These are phyloP conservation scores for Monosporascus ibericus DNA, from an alignment of 2,329 filamentous ascomycete genomes.

Conservation along the genomic window DNA sequence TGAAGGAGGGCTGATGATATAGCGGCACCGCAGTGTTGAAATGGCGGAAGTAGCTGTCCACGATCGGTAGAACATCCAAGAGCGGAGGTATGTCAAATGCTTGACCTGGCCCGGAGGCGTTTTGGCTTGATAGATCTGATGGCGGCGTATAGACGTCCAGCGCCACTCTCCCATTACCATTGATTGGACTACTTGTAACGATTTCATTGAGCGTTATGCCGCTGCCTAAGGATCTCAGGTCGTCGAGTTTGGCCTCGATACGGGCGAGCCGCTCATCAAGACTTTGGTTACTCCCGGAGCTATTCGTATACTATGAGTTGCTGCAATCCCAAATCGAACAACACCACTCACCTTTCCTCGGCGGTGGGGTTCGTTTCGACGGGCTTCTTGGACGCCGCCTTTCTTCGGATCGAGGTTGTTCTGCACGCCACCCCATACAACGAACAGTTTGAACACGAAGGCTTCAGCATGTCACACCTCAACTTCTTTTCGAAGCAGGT, in stretches of 20 bases:
- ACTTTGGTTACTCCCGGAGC: slow-evolving; percentile 2
- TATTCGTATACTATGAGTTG: background rate
- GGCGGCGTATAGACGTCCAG: no score
- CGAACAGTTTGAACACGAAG: slow-evolving; percentile 36
- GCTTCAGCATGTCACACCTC: slow-evolving; percentile 39
- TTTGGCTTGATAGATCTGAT: background rate
- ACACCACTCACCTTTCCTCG: background rate
- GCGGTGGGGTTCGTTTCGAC: slow-evolving; percentile 4
- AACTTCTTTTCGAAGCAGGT: slow-evolving; percentile 41
- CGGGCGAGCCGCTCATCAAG: slow-evolving; percentile 20
- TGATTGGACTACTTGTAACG: background rate
- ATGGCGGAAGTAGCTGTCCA: slow-evolving; percentile 31
- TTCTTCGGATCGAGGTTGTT: slow-evolving; percentile 24
- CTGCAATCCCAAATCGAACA: background rate
- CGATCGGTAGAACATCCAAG: slow-evolving; percentile 27
- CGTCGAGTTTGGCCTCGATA: slow-evolving; percentile 22
- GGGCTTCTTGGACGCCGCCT: slow-evolving; percentile 6
- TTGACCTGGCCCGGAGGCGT: background rate
- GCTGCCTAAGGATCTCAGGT: slow-evolving; percentile 5
- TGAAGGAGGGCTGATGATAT: slow-evolving; percentile 30
- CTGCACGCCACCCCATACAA: slow-evolving; percentile 35
- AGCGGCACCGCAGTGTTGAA: slow-evolving; percentile 32
- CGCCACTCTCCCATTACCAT: background rate
- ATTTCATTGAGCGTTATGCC: background rate
- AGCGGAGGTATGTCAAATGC: slow-evolving; percentile 21